These are phyloP conservation scores for Rhodomyrtus tomentosa DNA, from an alignment of 345 rosid species.

Conservation along the genomic window DNA sequence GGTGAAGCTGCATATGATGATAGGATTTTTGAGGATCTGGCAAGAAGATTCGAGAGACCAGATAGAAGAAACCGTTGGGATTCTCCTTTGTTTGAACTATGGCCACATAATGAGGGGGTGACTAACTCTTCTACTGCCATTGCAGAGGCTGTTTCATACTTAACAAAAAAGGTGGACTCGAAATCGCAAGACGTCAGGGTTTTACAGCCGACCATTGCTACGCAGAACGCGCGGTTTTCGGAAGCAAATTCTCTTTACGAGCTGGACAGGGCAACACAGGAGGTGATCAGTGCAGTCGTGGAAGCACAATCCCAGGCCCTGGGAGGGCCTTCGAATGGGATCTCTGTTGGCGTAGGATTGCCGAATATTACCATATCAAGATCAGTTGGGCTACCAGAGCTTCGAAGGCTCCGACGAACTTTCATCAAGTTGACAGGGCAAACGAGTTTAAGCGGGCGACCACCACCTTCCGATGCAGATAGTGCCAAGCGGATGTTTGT, in stretches of 20 bases:
- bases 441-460: constrained; percentile 79
- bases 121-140: constrained; percentile 53
- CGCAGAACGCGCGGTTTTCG: constrained; percentile 52
- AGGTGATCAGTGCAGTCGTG: constrained; percentile 53
- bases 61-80: constrained; percentile 95
- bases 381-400: constrained; percentile 78
- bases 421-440: constrained; percentile 83
- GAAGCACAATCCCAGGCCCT: constrained; percentile 69
- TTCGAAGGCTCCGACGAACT: constrained; percentile 72
- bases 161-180: constrained; percentile 66
- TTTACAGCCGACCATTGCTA: constrained; percentile 92
- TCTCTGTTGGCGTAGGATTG: constrained; percentile 46
- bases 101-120: constrained; percentile 44
- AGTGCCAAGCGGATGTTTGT: constrained; percentile 89
- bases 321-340: constrained; percentile 58
- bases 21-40: constrained; percentile 63
- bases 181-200: constrained; percentile 63
- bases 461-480: constrained; percentile 77
- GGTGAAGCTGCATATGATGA: constrained; percentile 55
- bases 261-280: constrained; percentile 84
- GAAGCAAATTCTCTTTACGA: constrained; percentile 84
- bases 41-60: constrained; percentile 82
- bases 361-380: constrained; percentile 51
- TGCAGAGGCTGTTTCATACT: constrained; percentile 60
- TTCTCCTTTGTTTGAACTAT: constrained; percentile 79